Evolutionary conservation across 768 basidiomycete species (phyloP), one percentile per base, ranked within the genome.

Genomic region (Leccinellum rugosiceps): DNA sequence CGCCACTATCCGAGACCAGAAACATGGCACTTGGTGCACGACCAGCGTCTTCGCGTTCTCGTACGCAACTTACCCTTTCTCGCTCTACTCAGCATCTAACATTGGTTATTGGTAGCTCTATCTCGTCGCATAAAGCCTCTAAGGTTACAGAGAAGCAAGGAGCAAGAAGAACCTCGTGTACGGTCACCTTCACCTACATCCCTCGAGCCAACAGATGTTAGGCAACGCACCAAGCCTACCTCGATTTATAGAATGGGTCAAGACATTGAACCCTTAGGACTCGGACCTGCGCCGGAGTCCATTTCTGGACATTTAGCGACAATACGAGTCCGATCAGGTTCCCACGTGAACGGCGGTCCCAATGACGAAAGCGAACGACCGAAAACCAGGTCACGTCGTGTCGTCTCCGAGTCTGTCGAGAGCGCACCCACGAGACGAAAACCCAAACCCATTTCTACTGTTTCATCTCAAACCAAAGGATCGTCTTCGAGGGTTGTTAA

Each of bases 291-390:
- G 9, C 65, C 68, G 0, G 66, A 70, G 43, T 72, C 69, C 21
- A 70, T 70, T 34, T 70, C 69, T 1, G 66, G 60, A 9, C 70
- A 70, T 53, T 19, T 71, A 25, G 70, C 63, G 35, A 45, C 61
- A 17, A 62, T 61, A 47, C 67, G 64, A 52, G 55, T 61, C 28
- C 55, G 53, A 26, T 65, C 70, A 32, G 52, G 61, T 54, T 58
- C 68, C 10, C 50, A 19, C 6, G 32, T 35, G 25, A 35, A 57
- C 30, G 43, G n/a, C 3, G 49, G 17, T 2, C 13, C 44, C 19
- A 51, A 45, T 35, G 52, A 59, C n/a, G 49, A 55, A 47, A 49
- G 21, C 23, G 19, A 48, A 31, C 54, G n/a, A 15, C 46, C 46
- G 19, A 58, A 53, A 47, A 13, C 41, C 4, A 26, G 21, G 28